Evolutionary conservation across 2,329 filamentous ascomycete species (phyloP).

Genomic region (Graphiopsis chlorocephala): DNA sequence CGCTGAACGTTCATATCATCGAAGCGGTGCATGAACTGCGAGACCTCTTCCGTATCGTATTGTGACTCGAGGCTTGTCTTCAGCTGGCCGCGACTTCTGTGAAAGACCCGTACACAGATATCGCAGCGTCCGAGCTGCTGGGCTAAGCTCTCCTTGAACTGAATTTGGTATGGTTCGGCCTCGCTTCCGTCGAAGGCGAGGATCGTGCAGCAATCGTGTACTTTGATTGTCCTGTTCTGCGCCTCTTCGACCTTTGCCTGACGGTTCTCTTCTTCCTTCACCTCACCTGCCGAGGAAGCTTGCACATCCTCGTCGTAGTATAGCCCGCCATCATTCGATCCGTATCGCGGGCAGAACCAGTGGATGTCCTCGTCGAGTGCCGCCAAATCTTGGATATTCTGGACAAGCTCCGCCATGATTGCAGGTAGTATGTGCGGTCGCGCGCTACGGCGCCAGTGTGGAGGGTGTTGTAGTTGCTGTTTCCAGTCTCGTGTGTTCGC

Average conservation of each 20-base stretch:
- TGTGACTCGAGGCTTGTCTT: constrained; percentile 40
- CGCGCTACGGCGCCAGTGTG: not conserved
- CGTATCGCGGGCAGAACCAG: constrained; percentile 48
- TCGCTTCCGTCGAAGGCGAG: constrained; percentile 49
- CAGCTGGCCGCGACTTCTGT: constrained; percentile 44
- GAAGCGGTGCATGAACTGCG: constrained; percentile 42
- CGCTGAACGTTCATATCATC: constrained; percentile 46
- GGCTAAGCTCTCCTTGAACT: constrained; percentile 40
- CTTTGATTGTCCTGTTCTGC: constrained; percentile 39
- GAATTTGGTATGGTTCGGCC: constrained; percentile 42
- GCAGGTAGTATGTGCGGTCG: not conserved
- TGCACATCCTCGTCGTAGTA: constrained; percentile 48
- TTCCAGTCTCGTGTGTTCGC: not conserved
- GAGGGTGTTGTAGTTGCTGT: not conserved
- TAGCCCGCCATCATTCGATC: constrained; percentile 33
- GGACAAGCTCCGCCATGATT: constrained; percentile 20
- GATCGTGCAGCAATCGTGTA: constrained; percentile 44
- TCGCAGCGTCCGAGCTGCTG: constrained; percentile 47
- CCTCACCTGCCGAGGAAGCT: constrained; percentile 25
- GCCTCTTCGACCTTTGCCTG: constrained; percentile 39
- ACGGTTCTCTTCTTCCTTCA: constrained; percentile 22
- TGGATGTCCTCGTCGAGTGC: constrained; percentile 39
- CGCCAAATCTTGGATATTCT: constrained; percentile 25
- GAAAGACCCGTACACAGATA: constrained; percentile 50
- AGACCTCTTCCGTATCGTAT: constrained; percentile 46